These are phyloP conservation scores for Helenozyma baotianmanensis DNA, from an alignment of 805 yeast species.

Conservation along the genomic window DNA sequence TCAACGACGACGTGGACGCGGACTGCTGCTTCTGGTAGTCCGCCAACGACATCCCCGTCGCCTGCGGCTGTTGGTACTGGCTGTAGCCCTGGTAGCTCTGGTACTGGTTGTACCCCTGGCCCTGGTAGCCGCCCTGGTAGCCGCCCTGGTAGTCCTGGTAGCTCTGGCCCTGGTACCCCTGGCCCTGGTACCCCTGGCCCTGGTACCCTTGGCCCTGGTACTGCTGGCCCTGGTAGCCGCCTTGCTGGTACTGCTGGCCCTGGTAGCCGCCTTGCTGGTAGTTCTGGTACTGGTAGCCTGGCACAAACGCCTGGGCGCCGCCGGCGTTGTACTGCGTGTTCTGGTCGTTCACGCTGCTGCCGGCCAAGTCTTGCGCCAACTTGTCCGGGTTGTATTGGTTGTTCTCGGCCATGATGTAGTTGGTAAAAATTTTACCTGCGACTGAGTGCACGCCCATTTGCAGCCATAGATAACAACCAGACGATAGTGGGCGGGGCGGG, in stretches of 20 bases:
- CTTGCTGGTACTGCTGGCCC: conserved; percentile 6
- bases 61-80: conserved; percentile 17
- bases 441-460: too few species aligned
- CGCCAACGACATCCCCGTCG: conserved; percentile 64
- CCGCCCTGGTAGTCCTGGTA: too few species aligned
- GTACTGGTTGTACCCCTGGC: conserved; percentile 5
- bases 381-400: conserved; percentile 36
- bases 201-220: conserved; percentile 2
- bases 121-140: too few species aligned
- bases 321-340: conserved; percentile 42
- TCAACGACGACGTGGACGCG: conserved; percentile 35
- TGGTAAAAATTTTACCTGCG: too few species aligned
- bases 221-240: conserved; percentile 6
- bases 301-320: conserved; percentile 47
- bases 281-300: conserved; percentile 23
- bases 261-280: conserved; percentile 2
- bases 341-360: conserved; percentile 32
- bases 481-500: too few species aligned
- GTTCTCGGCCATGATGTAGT: conserved; percentile 16
- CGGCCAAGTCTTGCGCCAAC: conserved; percentile 41
- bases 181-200: conserved; percentile 8
- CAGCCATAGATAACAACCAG: too few species aligned
- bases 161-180: conserved; percentile 6
- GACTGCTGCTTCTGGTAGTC: conserved; percentile 72
- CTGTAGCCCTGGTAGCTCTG: conserved; percentile 11